Evolutionary conservation across 768 basidiomycete genomes (phyloP), one percentile per base, ranked within the genome.

Genomic region (Lentinula aciculospora): DNA sequence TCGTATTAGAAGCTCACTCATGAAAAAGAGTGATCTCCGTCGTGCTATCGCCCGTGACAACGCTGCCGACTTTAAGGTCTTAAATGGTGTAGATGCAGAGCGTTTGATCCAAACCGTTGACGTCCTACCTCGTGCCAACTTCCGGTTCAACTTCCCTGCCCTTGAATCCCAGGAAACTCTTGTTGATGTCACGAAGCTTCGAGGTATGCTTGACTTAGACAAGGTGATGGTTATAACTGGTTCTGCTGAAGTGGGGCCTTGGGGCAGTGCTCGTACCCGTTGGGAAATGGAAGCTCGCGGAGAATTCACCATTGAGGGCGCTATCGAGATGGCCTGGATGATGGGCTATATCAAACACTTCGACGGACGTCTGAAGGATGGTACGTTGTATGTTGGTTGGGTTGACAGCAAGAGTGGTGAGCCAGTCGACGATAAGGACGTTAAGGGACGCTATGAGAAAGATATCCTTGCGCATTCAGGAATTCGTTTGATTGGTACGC

Each of bases 231-330:
- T 99, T 58, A 79, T 98, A 67, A 96, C 97, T 44, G 97, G 97
- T 60, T 98, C 92, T 70, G 96, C 90, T 31, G 97, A 99, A 71
- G 93, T 98, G 51, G 90, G 97, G 2, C 97, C 97, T 12, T 99
- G 96, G 95, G 97, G 97, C 63, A 94, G 92, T 67, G 90, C 96
- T 15, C 86, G 97, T 59, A 99, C 97, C 2, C 85, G 97, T 59
- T 99, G 97, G 97, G 97, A 99, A 76, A 98, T 99, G 94, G 97
- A 99, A 69, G 95, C 94, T 46, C 82, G 85, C 46, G 96, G 97
- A n/a, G 87, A 96, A 67, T 89, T 98, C 72, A 94, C 95, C 1
- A 95, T 98, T 64, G 89, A 97, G 71, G 97, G 97, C 19, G 93
- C 92, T 67, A 97, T 99, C 66, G 97, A 99, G 76, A 96, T 99